Evolutionary conservation across 768 basidiomycete species (phyloP).

Genomic region (Austroboletus eburneus): DNA sequence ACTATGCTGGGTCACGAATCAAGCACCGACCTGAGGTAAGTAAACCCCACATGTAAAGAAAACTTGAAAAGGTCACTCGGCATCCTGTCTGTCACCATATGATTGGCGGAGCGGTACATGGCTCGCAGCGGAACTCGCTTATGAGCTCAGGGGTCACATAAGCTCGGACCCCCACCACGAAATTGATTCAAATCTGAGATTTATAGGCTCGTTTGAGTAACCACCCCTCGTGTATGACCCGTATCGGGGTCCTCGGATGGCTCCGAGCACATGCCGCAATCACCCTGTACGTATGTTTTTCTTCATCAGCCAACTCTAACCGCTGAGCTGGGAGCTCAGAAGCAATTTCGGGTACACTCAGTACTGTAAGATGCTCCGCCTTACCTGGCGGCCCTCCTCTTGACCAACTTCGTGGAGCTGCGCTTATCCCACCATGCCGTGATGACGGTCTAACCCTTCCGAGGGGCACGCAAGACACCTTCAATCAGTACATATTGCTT

Average conservation of each 20-base stretch:
- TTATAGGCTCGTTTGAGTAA: constrained; percentile 17
- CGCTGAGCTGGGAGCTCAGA: constrained; percentile 9
- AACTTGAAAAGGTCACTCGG: too few relatives aligned
- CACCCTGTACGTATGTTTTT: constrained; percentile 11
- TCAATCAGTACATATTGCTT: constrained; percentile 23
- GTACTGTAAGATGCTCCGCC: not conserved
- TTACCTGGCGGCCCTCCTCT: constrained; percentile 17
- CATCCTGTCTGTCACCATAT: not conserved
- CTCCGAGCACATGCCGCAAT: constrained; percentile 18
- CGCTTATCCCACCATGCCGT: constrained; percentile 23
- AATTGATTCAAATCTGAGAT: constrained; percentile 29
- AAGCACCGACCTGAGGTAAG: too few relatives aligned
- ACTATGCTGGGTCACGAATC: too few relatives aligned
- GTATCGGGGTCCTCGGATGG: constrained; percentile 24
- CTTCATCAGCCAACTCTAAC: constrained; percentile 11
- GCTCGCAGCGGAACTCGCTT: constrained; percentile 10
- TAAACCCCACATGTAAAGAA: too few relatives aligned
- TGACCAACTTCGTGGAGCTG: constrained; percentile 10
- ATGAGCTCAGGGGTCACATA: constrained; percentile 19
- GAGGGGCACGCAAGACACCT: constrained; percentile 24
- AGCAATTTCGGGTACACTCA: not conserved
- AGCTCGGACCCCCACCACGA: constrained; percentile 5
- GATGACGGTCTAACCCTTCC: constrained; percentile 28
- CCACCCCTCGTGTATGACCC: constrained; percentile 13
- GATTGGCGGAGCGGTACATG: constrained; percentile 9